Conservation (phyloP, 176 grass and related monocot species). For the Carex pumila region DNA sequence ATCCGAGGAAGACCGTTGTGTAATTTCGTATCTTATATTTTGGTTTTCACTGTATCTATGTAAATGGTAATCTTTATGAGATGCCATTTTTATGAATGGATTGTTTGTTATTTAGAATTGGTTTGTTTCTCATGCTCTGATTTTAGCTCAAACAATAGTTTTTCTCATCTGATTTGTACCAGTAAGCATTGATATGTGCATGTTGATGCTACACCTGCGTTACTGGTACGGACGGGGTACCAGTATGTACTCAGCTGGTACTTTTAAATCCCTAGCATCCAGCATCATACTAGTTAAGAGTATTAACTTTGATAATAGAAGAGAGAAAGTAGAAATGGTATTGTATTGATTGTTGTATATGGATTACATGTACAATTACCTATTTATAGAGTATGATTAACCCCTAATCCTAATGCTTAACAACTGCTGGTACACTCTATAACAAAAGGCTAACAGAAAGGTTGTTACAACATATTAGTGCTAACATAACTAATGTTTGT, state of each 20-base stretch:
- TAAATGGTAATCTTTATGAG: background rate
- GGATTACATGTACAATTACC: no score
- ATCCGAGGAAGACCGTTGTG: background rate
- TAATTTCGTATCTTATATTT: background rate
- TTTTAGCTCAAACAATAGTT: background rate
- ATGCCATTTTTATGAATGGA: background rate
- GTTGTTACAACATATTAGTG: no score
- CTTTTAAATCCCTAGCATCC: background rate
- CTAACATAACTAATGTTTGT: no score
- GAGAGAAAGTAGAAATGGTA: no score
- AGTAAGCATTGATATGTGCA: background rate
- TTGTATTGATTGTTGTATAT: no score
- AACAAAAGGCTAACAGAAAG: no score
- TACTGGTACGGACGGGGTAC: background rate
- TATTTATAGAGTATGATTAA: no score
- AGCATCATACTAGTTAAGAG: background rate
- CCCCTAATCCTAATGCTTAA: no score
- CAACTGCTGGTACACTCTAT: no score
- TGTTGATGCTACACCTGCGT: background rate
- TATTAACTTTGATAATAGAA: no score
- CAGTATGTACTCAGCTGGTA: background rate
- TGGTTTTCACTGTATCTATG: background rate
- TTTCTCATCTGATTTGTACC: background rate
- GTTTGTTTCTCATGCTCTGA: background rate
- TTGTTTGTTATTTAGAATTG: background rate